Conservation (phyloP, 2,329 filamentous ascomycete genomes). For the Cladobotryum mycophilum region DNA sequence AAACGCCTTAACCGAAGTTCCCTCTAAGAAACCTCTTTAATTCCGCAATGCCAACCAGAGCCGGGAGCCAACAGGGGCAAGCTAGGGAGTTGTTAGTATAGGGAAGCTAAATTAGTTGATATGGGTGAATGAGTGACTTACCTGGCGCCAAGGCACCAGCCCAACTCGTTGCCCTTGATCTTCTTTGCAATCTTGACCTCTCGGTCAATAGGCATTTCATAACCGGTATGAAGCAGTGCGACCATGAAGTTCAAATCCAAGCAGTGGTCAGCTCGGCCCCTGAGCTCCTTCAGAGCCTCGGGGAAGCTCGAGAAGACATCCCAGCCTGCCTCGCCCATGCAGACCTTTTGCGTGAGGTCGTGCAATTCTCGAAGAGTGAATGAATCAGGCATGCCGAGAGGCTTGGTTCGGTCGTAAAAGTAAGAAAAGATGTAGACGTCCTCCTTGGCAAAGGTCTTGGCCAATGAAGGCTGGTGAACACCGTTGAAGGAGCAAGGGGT, state of each 20-base stretch:
- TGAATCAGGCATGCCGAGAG: slow-evolving; percentile 95
- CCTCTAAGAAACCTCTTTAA: slow-evolving; percentile 63
- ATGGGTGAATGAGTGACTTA: slow-evolving; percentile 37
- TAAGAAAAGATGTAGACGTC: slow-evolving; percentile 97
- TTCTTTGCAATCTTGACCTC: slow-evolving; percentile 99
- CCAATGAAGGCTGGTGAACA: slow-evolving; percentile 85
- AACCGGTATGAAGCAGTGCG: slow-evolving; percentile 85
- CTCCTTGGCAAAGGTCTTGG: slow-evolving; percentile 85
- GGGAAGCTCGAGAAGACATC: slow-evolving; percentile 71
- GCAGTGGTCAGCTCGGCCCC: slow-evolving; percentile 81
- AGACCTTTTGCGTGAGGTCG: slow-evolving; percentile 78
- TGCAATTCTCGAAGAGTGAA: slow-evolving; percentile 90
- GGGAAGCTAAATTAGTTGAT: not conserved
- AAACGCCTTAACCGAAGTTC: slow-evolving; percentile 14
- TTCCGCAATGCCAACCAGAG: slow-evolving; percentile 85
- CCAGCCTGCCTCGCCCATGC: slow-evolving; percentile 71
- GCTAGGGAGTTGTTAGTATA: slow-evolving; percentile 39
- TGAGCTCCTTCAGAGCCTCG: slow-evolving; percentile 72
- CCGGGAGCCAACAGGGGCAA: slow-evolving; percentile 73
- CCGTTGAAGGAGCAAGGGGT: slow-evolving; percentile 98
- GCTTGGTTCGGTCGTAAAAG: slow-evolving; percentile 92
- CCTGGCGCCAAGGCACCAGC: slow-evolving; percentile 97
- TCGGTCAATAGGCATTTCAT: slow-evolving; percentile 94
- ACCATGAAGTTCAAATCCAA: slow-evolving; percentile 96
- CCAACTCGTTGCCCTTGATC: slow-evolving; percentile 93